These are phyloP conservation scores for Fraxinus excelsior DNA, from an alignment of 257 asterid genomes.

Conservation along the genomic window DNA sequence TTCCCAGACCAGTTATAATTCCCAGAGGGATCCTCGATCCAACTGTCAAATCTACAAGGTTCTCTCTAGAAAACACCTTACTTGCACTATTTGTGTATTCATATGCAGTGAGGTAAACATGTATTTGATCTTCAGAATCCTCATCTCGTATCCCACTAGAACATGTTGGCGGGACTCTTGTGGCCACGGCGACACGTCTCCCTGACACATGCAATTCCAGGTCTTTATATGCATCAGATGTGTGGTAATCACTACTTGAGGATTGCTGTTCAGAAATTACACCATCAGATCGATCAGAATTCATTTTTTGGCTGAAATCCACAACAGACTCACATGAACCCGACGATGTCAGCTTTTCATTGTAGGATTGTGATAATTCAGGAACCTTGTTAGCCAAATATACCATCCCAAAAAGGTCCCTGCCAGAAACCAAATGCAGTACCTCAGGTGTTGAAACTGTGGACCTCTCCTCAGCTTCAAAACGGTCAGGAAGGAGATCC, in stretches of 20 bases:
- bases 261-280: constrained; percentile 36
- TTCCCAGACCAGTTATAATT: constrained; percentile 77
- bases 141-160: constrained; percentile 34
- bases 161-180: constrained; percentile 61
- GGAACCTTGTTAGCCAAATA: constrained; percentile 53
- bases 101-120: constrained; percentile 54
- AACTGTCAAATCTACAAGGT: constrained; percentile 31
- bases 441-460: constrained; percentile 62
- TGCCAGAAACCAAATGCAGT: constrained; percentile 89
- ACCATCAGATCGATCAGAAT: constrained; percentile 30
- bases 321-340: constrained; percentile 32
- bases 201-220: constrained; percentile 75
- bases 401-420: constrained; percentile 91
- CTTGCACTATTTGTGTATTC: constrained; percentile 29
- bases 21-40: constrained; percentile 64
- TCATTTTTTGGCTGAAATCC: constrained; percentile 24
- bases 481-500: constrained; percentile 79
- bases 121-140: constrained; percentile 62
- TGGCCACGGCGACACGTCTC: constrained; percentile 78
- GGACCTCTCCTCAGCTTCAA: constrained; percentile 98
- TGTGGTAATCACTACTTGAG: constrained; percentile 27
- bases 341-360: constrained; percentile 43
- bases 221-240: constrained; percentile 69
- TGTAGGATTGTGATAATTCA: constrained; percentile 47
- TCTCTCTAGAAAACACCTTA: constrained; percentile 28